These are phyloP conservation scores for Saccharomycopsis fodiens DNA, from an alignment of 805 yeast species.

Conservation along the genomic window DNA sequence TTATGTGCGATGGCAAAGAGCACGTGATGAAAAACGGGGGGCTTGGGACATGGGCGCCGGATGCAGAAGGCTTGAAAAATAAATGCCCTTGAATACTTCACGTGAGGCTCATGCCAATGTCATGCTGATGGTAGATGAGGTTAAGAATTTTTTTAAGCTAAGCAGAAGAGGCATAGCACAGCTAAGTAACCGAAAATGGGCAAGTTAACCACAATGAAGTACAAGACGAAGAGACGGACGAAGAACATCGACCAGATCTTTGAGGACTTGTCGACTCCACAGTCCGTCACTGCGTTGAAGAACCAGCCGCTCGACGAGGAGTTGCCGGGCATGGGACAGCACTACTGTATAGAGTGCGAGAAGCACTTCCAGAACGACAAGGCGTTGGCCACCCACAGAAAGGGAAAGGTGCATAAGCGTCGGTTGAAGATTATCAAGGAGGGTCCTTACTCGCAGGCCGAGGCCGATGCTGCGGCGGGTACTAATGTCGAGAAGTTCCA, in stretches of 20 bases:
- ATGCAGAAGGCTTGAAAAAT: too few species aligned
- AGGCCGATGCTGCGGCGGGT: constrained; percentile 89
- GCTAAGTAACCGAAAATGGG: constrained; percentile 48
- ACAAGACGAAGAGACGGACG: constrained; percentile 83
- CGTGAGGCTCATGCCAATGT: too few species aligned
- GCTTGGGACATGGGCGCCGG: neutral
- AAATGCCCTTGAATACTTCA: too few species aligned
- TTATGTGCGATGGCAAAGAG: neutral
- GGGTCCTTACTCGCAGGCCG: constrained; percentile 81
- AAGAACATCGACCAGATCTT: constrained; percentile 79
- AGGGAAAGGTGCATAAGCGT: constrained; percentile 78
- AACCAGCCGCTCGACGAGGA: constrained; percentile 85
- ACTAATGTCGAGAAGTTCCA: constrained; percentile 41
- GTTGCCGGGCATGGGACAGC: constrained; percentile 91
- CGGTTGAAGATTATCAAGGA: constrained; percentile 67
- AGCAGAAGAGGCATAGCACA: neutral
- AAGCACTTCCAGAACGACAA: constrained; percentile 76
- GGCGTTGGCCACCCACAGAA: constrained; percentile 65
- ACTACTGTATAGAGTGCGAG: constrained; percentile 91
- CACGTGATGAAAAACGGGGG: neutral
- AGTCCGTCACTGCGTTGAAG: constrained; percentile 55
- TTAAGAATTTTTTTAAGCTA: neutral
- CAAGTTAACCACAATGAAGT: constrained; percentile 76
- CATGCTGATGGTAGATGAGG: too few species aligned
- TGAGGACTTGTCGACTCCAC: constrained; percentile 60